Conservation (phyloP, 495 filamentous ascomycete genomes). For the Tuber aestivum region DNA sequence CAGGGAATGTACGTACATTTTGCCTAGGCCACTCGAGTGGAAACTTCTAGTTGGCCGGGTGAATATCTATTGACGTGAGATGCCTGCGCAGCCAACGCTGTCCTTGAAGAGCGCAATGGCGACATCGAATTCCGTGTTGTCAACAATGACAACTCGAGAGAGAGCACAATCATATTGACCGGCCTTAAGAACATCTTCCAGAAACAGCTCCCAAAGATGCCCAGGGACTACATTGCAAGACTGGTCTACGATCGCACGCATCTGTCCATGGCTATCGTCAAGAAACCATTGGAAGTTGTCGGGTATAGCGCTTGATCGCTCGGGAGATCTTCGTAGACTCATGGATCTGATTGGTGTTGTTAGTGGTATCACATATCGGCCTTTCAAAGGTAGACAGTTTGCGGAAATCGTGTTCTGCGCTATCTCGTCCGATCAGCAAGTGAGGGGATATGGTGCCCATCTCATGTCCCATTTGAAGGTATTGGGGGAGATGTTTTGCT, state of each 20-base stretch:
- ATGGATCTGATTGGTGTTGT: neutral
- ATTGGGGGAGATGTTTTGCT: neutral
- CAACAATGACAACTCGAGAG: conserved; percentile 84
- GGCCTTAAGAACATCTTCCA: conserved; percentile 98
- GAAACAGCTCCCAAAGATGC: conserved; percentile 98
- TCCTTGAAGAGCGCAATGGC: conserved; percentile 86
- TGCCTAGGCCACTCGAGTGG: neutral
- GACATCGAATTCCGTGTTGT: conserved; percentile 97
- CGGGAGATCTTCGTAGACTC: neutral
- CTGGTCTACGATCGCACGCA: conserved; percentile 96
- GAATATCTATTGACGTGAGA: neutral
- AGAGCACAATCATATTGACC: conserved; percentile 89
- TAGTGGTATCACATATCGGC: conserved; percentile 86
- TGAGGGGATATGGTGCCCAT: conserved; percentile 96
- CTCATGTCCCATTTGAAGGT: conserved; percentile 91
- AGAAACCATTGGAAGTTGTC: conserved; percentile 89
- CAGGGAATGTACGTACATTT: conserved; percentile 35
- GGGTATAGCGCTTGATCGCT: conserved; percentile 42
- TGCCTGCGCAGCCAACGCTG: conserved; percentile 50
- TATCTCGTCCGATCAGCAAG: conserved; percentile 95
- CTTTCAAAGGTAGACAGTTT: conserved; percentile 87
- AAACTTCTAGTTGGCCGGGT: neutral
- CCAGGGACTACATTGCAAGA: conserved; percentile 95
- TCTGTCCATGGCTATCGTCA: conserved; percentile 92
- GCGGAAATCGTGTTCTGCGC: conserved; percentile 99